Conservation (phyloP, 2,329 filamentous ascomycete genomes). For the Fusarium staphyleae region DNA sequence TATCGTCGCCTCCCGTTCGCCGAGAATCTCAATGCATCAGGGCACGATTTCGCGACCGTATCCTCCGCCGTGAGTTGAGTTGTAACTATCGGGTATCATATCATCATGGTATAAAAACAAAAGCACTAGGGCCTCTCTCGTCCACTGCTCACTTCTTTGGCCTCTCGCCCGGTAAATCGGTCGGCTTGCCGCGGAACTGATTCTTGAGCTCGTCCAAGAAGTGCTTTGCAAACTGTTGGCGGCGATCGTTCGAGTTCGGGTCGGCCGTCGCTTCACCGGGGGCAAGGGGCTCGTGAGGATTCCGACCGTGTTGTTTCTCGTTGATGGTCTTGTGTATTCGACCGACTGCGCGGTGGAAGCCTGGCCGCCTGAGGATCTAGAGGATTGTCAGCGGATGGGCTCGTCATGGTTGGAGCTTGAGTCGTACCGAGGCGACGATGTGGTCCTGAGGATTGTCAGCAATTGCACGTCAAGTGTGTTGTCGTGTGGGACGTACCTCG, state of each 20-base stretch:
- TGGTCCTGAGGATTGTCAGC: conserved; percentile 42
- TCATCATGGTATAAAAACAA: background rate
- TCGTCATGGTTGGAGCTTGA: background rate
- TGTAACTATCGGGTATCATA: conserved; percentile 11
- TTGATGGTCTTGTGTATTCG: conserved; percentile 60
- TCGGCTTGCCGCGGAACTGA: conserved; percentile 56
- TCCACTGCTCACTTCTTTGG: conserved; percentile 33
- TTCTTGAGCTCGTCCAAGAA: conserved; percentile 61
- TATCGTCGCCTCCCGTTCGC: too few species aligned
- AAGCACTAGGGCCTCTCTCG: background rate
- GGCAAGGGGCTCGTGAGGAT: conserved; percentile 58
- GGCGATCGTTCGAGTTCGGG: conserved; percentile 38
- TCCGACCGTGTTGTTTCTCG: conserved; percentile 56
- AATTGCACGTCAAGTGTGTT: background rate
- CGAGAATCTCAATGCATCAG: background rate
- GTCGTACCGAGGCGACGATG: conserved; percentile 45
- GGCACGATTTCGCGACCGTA: background rate
- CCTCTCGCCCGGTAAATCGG: conserved; percentile 45
- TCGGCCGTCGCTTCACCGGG: conserved; percentile 59
- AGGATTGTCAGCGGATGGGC: conserved; percentile 12
- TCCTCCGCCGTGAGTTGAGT: conserved; percentile 7
- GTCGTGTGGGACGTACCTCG: conserved; percentile 37
- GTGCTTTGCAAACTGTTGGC: conserved; percentile 52
- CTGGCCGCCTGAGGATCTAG: conserved; percentile 58
- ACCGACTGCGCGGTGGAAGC: conserved; percentile 60